A percentile compares a stretch with the other conserved stretches of the same genome.
phyloP scores from a whole-genome alignment of 306 rosid species.

The Canavalia gladiata region DNA sequence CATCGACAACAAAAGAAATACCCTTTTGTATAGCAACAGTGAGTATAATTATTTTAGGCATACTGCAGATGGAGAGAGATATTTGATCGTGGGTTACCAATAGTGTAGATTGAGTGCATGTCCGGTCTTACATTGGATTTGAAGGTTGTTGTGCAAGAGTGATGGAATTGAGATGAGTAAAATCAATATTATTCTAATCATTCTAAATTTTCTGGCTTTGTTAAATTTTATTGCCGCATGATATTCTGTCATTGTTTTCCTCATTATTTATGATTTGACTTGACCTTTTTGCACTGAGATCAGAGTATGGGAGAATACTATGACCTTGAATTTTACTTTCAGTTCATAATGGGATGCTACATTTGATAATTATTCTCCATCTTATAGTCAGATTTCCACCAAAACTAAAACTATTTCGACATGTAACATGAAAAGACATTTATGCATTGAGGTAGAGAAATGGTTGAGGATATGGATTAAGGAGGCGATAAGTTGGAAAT shows the following conservation, averaged over 20 bases:
- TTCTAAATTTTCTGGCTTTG: constrained; percentile 30
- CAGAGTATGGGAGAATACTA: constrained; percentile 12
- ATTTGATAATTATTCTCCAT: not conserved
- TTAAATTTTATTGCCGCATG: constrained; percentile 3
- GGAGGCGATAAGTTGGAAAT: not conserved
- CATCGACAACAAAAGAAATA: not conserved
- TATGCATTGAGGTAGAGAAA: constrained; percentile 4
- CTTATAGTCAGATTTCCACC: not conserved
- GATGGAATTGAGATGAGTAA: constrained; percentile 30
- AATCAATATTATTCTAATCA: not conserved
- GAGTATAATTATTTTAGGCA: not conserved
- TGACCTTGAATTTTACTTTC: constrained; percentile 11
- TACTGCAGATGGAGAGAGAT: not conserved
- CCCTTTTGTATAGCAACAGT: not conserved
- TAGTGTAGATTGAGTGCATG: not conserved
- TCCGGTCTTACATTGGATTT: not conserved
- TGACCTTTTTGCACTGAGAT: not conserved
- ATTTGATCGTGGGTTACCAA: not conserved
- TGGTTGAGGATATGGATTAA: not conserved
- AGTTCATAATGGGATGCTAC: constrained; percentile 1
- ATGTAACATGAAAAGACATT: not conserved
- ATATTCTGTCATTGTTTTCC: constrained; percentile 12
- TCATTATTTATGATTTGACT: not conserved
- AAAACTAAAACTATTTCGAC: not conserved
- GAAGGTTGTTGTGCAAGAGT: constrained; percentile 26